Evolutionary conservation across 2,329 filamentous ascomycete genomes (phyloP).

Genomic region (Clonostachys sp.): DNA sequence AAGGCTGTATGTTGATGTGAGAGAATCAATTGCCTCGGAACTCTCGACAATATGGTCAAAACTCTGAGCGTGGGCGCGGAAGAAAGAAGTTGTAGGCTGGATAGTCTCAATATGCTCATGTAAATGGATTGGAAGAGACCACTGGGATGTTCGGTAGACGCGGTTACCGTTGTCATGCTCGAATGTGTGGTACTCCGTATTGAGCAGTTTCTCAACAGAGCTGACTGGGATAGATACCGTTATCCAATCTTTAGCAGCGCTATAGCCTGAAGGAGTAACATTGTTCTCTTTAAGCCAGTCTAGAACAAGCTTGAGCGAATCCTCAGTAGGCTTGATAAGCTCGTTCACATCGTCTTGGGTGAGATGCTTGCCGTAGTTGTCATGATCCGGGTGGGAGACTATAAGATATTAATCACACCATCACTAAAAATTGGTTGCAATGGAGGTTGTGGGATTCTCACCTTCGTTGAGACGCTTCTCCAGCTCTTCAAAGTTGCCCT

Average conservation of each 20-base stretch:
- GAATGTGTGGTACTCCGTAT: constrained; percentile 1
- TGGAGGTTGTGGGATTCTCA: neutral
- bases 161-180: constrained; percentile 1
- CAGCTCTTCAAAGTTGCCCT: constrained; percentile 1
- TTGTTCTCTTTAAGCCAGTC: neutral
- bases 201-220: neutral
- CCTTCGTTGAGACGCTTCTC: constrained; percentile 1
- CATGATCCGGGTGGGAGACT: constrained; percentile 1
- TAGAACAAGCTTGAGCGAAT: constrained; percentile 1
- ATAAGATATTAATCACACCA: neutral
- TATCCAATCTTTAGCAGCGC: constrained; percentile 1
- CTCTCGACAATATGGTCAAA: constrained; percentile 1
- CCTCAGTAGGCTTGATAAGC: constrained; percentile 1
- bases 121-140: constrained; percentile 1
- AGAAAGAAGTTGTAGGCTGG: constrained; percentile 2
- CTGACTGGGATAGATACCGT: neutral
- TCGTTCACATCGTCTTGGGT: constrained; percentile 1
- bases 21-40: neutral
- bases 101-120: constrained; percentile 2
- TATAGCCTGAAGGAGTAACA: neutral
- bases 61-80: constrained; percentile 1
- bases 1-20: neutral
- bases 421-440: neutral
- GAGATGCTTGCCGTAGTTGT: constrained; percentile 2
- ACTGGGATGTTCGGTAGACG: neutral